These are phyloP conservation scores for Aspergillus ibericus DNA, from an alignment of 2,329 filamentous ascomycete genomes.

Conservation along the genomic window DNA sequence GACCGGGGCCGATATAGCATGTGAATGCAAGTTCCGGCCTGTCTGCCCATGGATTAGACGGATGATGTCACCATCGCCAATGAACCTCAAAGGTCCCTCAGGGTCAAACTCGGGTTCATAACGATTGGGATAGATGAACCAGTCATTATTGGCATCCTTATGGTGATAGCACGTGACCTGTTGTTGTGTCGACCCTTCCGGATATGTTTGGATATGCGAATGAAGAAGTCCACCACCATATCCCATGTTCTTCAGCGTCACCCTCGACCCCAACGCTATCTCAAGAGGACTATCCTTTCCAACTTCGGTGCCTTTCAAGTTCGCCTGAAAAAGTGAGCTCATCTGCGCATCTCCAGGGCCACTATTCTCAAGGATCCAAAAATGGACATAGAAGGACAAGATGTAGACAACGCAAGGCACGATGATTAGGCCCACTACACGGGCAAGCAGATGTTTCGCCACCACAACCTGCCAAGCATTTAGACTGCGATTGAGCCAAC, in stretches of 20 bases:
- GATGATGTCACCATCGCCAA: slow-evolving; percentile 74
- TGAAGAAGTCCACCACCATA: slow-evolving; percentile 96
- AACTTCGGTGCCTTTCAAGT: slow-evolving; percentile 88
- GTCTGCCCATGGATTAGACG: slow-evolving; percentile 93
- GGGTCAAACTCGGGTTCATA: slow-evolving; percentile 69
- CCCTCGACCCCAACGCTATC: slow-evolving; percentile 81
- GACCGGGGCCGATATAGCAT: slow-evolving; percentile 82
- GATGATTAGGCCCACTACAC: slow-evolving; percentile 82
- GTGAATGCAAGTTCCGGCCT: slow-evolving; percentile 94
- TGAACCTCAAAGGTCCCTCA: slow-evolving; percentile 69
- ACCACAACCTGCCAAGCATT: slow-evolving; percentile 57
- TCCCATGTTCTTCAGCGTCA: slow-evolving; percentile 98
- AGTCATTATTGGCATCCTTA: slow-evolving; percentile 99
- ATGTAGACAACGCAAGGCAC: slow-evolving; percentile 90
- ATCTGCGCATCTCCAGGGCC: slow-evolving; percentile 99
- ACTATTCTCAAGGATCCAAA: slow-evolving; percentile 86
- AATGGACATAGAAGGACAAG: slow-evolving; percentile 93
- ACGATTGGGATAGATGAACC: slow-evolving; percentile 97
- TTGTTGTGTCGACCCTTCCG: slow-evolving; percentile 89
- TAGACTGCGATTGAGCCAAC: slow-evolving; percentile 19
- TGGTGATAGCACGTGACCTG: slow-evolving; percentile 99
- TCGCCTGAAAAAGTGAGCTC: slow-evolving; percentile 98
- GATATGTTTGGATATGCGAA: slow-evolving; percentile 94
- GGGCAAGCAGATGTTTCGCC: slow-evolving; percentile 73
- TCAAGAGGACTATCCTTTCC: slow-evolving; percentile 93